phyloP scores from a whole-genome alignment of 441 rosid species.

The Gossypium aridum region DNA sequence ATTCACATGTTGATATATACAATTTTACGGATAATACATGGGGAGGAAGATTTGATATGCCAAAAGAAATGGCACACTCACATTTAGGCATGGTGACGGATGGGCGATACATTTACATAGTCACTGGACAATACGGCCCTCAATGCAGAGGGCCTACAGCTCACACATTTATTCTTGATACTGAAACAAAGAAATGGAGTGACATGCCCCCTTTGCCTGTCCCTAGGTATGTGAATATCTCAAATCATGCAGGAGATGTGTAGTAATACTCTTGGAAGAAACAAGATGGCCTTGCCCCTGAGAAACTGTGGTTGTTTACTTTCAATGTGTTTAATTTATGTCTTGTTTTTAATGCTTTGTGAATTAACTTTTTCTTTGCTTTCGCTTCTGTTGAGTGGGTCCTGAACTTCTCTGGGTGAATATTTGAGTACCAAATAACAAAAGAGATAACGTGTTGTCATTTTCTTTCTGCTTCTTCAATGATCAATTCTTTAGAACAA shows the following conservation, averaged over 20 bases:
- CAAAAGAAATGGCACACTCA: constrained; percentile 97
- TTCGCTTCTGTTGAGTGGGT: not conserved
- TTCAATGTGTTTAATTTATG: not conserved
- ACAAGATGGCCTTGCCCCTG: not conserved
- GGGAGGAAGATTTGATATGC: constrained; percentile 91
- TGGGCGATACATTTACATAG: constrained; percentile 79
- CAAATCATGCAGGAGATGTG: constrained; percentile 1
- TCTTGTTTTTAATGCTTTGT: not conserved
- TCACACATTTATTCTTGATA: constrained; percentile 72
- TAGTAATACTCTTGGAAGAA: not conserved
- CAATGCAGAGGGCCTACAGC: constrained; percentile 93
- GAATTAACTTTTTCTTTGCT: not conserved
- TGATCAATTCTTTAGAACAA: not conserved
- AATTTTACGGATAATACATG: constrained; percentile 73
- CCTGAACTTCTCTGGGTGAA: not conserved
- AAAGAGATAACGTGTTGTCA: not conserved
- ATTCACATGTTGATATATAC: constrained; percentile 88
- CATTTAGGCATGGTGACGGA: constrained; percentile 97
- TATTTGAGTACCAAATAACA: not conserved
- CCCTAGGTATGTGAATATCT: constrained; percentile 57
- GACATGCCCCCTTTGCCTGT: constrained; percentile 64
- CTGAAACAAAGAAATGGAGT: constrained; percentile 69
- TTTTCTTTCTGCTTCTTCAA: not conserved
- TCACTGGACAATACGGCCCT: constrained; percentile 91
- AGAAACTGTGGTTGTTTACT: constrained; percentile 1